Evolutionary conservation across 345 rosid species (phyloP), one percentile per base, ranked within the genome.

Genomic region (Conringia planisiliqua): DNA sequence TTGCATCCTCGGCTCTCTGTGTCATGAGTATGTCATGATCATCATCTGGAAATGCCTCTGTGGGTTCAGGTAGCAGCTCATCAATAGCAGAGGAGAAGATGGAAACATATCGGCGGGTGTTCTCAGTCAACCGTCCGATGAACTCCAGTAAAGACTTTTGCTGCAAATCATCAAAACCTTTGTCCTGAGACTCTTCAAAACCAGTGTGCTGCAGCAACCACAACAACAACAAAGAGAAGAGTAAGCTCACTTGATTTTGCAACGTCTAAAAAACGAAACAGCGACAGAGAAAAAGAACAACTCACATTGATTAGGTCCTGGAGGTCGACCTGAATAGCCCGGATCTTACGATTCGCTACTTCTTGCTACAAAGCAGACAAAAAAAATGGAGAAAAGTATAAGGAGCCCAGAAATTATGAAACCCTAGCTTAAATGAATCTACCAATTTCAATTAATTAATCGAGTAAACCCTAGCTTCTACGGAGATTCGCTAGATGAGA

Each of bases 21-120:
- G 96, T 89, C 94, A 95, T 89, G 66, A 92, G 66, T 60, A 95
- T 86, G 77, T 89, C 92, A 52, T 87, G 96, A 60, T 90, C 98
- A 74, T 92, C 98, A 72, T 92, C 99, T 3, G 83, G 90, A 80
- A 92, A 85, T 0, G 92, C 87, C 84, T 92, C 98, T 0, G 92
- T 92, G 48, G 98, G 89, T 78, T 86, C 97, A 1, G 99, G 99
- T 81, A 95, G 74, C 43, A 90, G 66, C 72, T 90, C 97, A 4
- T 95, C 99, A 18, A 90, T 77, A 24, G 96, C 97, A 70, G 86
- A 59, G 7, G 91, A 83, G 42, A 95, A 92, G 54, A 90, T 79
- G 20, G 88, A 89, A 48, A 95, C 77, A 36, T 95, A 95, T 14
- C 98, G 81, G n/a, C 96, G 91, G 9, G 99, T 88, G 73, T 95